These are phyloP conservation scores for Trypanosoma lewisi DNA, from an alignment of 208 protist genomes.

Conservation along the genomic window DNA sequence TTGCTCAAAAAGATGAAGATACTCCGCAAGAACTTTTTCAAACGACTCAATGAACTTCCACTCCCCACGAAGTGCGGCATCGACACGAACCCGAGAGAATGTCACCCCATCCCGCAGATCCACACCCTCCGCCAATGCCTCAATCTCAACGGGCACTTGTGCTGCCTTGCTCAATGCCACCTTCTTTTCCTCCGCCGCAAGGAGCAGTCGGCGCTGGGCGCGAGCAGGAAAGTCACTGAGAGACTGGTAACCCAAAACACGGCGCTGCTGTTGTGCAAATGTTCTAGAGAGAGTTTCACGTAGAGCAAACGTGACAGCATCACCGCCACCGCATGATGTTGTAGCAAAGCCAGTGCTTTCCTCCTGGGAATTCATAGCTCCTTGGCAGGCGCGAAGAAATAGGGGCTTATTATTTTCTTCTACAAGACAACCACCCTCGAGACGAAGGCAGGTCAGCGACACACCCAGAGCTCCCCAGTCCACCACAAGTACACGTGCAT, in stretches of 20 bases:
- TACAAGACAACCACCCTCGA: slow-evolving; percentile 51
- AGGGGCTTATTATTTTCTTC: slow-evolving; percentile 2
- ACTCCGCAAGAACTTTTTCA: slow-evolving; percentile 51
- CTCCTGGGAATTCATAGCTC: background rate
- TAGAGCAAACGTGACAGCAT: slow-evolving; percentile 62
- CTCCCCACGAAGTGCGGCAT: slow-evolving; percentile 61
- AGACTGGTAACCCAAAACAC: slow-evolving; percentile 43
- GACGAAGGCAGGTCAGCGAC: slow-evolving; percentile 44
- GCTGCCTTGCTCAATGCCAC: slow-evolving; percentile 61
- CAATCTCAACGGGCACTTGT: slow-evolving; percentile 74
- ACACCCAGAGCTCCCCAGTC: slow-evolving; percentile 84
- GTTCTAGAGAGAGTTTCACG: slow-evolving; percentile 68
- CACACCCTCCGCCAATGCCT: slow-evolving; percentile 87
- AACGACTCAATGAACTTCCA: slow-evolving; percentile 65
- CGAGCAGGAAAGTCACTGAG: slow-evolving; percentile 59
- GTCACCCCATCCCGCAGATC: slow-evolving; percentile 81
- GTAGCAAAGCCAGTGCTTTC: slow-evolving; percentile 2
- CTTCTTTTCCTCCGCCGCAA: slow-evolving; percentile 81
- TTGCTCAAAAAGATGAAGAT: slow-evolving; percentile 28
- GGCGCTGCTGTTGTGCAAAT: slow-evolving; percentile 70
- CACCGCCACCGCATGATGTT: slow-evolving; percentile 42
- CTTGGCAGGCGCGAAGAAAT: slow-evolving; percentile 24
- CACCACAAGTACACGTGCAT: slow-evolving; percentile 65
- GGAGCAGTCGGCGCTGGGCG: slow-evolving; percentile 59
- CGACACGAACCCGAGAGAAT: slow-evolving; percentile 60